Evolutionary conservation across 768 basidiomycete species (phyloP).

Genomic region (Mycena indigotica): DNA sequence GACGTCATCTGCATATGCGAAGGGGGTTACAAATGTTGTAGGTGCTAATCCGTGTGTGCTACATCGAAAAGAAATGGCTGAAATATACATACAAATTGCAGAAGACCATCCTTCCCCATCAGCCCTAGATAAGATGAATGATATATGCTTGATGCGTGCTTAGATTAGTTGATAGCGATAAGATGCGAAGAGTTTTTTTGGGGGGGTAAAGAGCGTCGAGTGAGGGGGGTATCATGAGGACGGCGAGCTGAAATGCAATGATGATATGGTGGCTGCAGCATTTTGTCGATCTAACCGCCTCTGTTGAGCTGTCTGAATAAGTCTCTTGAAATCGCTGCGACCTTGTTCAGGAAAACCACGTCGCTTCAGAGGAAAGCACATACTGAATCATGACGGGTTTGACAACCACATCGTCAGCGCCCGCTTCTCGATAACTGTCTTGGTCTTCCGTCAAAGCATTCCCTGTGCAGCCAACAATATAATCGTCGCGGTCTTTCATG

Average conservation of each 20-base stretch:
- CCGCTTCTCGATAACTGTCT: slow-evolving; percentile 29
- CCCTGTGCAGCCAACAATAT: slow-evolving; percentile 32
- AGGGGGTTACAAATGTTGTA: no score
- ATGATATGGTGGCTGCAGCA: neutral
- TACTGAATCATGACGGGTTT: slow-evolving; percentile 28
- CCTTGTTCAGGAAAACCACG: neutral
- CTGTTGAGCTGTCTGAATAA: slow-evolving; percentile 18
- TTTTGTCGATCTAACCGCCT: slow-evolving; percentile 10
- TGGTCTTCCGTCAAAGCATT: slow-evolving; percentile 33
- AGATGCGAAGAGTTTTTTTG: neutral
- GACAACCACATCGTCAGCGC: slow-evolving; percentile 26
- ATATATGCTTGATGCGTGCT: neutral
- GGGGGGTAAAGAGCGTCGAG: neutral
- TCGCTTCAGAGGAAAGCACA: neutral
- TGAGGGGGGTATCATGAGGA: neutral
- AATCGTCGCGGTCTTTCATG: slow-evolving; percentile 33
- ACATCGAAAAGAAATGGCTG: neutral
- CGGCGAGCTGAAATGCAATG: no score
- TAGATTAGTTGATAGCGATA: neutral
- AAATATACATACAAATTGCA: neutral
- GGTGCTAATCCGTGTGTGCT: neutral
- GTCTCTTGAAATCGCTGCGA: slow-evolving; percentile 18
- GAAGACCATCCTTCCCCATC: neutral
- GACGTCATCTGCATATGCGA: no score
- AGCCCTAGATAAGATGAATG: neutral